Evolutionary conservation across 1,284 basidiomycete species (phyloP).

Genomic region (Phellinidium pouzarii): DNA sequence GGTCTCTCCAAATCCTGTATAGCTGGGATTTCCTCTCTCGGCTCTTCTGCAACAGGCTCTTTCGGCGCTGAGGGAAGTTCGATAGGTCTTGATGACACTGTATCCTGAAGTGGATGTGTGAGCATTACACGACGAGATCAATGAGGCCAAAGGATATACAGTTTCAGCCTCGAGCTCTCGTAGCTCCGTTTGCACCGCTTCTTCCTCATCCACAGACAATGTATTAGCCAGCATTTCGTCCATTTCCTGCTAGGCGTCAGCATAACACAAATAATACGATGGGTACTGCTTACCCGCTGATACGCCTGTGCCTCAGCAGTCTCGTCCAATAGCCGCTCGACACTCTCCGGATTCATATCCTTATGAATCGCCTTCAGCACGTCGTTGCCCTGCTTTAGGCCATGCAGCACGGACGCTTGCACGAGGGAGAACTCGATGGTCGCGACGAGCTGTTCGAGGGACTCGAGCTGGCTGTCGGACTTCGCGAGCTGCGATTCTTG

Average conservation of each 20-base stretch:
- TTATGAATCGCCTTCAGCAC: conserved; percentile 91
- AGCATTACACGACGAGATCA: no score
- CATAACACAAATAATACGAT: neutral
- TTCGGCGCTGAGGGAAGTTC: conserved; percentile 44
- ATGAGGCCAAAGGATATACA: neutral
- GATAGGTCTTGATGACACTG: conserved; percentile 24
- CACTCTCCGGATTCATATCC: conserved; percentile 87
- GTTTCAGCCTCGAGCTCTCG: conserved; percentile 55
- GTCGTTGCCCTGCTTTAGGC: conserved; percentile 87
- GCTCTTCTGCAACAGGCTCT: conserved; percentile 31
- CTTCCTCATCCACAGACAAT: conserved; percentile 87
- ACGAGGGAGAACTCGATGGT: conserved; percentile 96
- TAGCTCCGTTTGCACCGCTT: conserved; percentile 84
- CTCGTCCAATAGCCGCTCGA: conserved; percentile 91
- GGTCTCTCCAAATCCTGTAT: conserved; percentile 22
- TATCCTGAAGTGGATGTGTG: neutral
- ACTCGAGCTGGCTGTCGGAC: conserved; percentile 88
- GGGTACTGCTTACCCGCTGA: conserved; percentile 53
- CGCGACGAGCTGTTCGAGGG: conserved; percentile 85
- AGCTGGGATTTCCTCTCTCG: conserved; percentile 24
- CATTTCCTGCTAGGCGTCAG: conserved; percentile 64
- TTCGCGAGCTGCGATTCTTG: conserved; percentile 83
- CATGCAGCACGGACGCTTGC: conserved; percentile 88
- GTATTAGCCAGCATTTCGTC: conserved; percentile 79
- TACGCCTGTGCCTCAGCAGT: conserved; percentile 90